phyloP scores from a whole-genome alignment of 805 yeast species.

The Candida yuanshanica region DNA sequence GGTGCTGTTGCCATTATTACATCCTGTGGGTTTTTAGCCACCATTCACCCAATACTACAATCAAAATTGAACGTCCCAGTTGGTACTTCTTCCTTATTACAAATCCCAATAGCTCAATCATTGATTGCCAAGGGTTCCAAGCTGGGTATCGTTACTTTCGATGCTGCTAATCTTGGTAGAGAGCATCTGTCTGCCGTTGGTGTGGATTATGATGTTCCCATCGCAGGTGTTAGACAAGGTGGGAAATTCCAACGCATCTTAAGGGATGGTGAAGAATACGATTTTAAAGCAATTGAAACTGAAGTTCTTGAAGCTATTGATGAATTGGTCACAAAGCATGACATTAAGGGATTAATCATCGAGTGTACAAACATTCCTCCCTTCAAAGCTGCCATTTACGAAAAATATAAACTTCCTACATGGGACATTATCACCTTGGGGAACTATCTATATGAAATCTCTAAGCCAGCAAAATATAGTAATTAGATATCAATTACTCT shows the following conservation, averaged over 20 bases:
- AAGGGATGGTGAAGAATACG: constrained; percentile 23
- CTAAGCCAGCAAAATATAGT: constrained; percentile 1
- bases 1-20: constrained; percentile 32
- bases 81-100: constrained; percentile 28
- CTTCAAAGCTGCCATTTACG: constrained; percentile 23
- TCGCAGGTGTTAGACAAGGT: constrained; percentile 21
- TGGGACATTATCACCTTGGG: constrained; percentile 28
- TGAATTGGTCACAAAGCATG: constrained; percentile 17
- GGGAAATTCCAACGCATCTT: constrained; percentile 24
- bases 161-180: constrained; percentile 20
- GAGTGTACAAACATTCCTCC: constrained; percentile 34
- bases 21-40: constrained; percentile 32
- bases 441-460: constrained; percentile 10
- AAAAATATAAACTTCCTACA: constrained; percentile 23
- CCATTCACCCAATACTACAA: constrained; percentile 24
- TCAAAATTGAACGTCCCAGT: constrained; percentile 27
- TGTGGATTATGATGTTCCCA: constrained; percentile 20
- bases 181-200: constrained; percentile 28
- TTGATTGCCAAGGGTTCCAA: constrained; percentile 20
- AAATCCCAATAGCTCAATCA: constrained; percentile 25
- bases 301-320: constrained; percentile 24
- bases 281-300: constrained; percentile 20
- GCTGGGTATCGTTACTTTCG: constrained; percentile 29
- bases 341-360: constrained; percentile 27
- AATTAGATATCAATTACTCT: background rate